Evolutionary conservation across 2,329 filamentous ascomycete genomes (phyloP).

Genomic region (Raffaelea arxii): DNA sequence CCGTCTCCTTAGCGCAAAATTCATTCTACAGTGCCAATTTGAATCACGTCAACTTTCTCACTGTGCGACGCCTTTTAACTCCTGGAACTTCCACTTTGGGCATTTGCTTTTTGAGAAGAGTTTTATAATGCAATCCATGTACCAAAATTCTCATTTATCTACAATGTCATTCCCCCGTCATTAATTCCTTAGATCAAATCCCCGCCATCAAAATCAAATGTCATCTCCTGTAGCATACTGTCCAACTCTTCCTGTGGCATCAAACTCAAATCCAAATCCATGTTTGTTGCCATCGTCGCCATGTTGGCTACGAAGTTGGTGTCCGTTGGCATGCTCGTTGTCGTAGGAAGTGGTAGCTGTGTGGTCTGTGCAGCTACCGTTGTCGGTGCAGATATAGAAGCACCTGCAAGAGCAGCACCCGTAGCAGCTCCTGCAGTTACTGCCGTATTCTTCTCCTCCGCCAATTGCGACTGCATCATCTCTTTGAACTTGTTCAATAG

Average conservation of each 20-base stretch:
- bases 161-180: no score
- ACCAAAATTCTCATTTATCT: no score
- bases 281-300: slow-evolving; percentile 12
- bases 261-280: slow-evolving; percentile 23
- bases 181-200: slow-evolving; percentile 8
- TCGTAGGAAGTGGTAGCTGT: no score
- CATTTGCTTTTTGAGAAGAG: no score
- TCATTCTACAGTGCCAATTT: no score
- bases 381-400: background rate
- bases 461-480: slow-evolving; percentile 26
- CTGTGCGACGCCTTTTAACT: no score
- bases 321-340: background rate
- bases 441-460: slow-evolving; percentile 5
- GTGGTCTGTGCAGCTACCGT: slow-evolving; percentile 3
- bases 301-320: slow-evolving; percentile 4
- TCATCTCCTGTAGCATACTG: slow-evolving; percentile 32
- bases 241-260: slow-evolving; percentile 28
- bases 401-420: no score
- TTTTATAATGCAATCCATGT: no score
- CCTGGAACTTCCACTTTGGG: no score
- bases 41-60: no score
- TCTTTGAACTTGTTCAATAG: slow-evolving; percentile 45
- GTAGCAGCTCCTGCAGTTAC: no score
- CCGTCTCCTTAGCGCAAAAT: background rate
- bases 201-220: slow-evolving; percentile 27